These are phyloP conservation scores for Fremontodendron californicum DNA, from an alignment of 345 rosid species.

Conservation along the genomic window DNA sequence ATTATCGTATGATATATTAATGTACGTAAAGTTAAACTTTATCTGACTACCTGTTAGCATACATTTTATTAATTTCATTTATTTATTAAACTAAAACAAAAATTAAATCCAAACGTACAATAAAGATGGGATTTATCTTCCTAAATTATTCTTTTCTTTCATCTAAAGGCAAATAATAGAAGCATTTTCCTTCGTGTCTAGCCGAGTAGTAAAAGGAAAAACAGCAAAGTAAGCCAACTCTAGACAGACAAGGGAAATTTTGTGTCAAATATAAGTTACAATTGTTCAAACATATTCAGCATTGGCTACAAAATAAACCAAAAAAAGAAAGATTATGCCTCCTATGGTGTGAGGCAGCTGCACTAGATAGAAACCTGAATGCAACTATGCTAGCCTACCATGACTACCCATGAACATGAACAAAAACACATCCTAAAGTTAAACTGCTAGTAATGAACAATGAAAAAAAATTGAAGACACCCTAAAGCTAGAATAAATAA, in stretches of 20 bases:
- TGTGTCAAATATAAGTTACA: constrained; percentile 11
- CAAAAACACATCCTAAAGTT: constrained; percentile 21
- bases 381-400: neutral
- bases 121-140: too few species aligned
- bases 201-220: neutral
- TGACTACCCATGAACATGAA: constrained; percentile 18
- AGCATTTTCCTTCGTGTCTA: too few species aligned
- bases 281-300: constrained; percentile 34
- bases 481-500: neutral
- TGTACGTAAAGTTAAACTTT: too few species aligned
- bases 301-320: constrained; percentile 31
- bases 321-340: neutral
- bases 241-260: neutral
- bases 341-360: neutral
- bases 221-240: neutral
- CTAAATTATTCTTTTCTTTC: too few species aligned
- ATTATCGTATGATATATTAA: too few species aligned
- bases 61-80: too few species aligned
- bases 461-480: neutral
- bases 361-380: neutral
- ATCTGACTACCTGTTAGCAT: too few species aligned
- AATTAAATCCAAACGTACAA: too few species aligned
- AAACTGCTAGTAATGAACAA: constrained; percentile 2
- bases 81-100: too few species aligned
- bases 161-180: too few species aligned